Base-by-base conservation (phyloP, 805 yeast genomes). In the Suhomyces vadensis region DNA sequence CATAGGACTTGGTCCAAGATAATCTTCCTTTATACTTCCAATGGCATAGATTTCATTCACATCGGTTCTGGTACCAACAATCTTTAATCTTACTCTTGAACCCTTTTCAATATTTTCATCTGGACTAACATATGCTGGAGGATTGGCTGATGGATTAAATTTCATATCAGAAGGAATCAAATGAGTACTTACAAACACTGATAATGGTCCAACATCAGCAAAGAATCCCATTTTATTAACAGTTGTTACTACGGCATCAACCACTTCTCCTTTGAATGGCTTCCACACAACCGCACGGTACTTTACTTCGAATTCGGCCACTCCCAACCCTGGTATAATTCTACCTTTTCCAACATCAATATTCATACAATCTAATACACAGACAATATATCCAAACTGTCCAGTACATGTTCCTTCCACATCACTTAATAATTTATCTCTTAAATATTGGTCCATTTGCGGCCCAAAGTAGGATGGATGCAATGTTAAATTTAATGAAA, bases 381-480 rank as follows among this genome's bases (percentile, higher is more conserved):
- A 92, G 46, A 94, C 84, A 53, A 94, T 94, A 65, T 94, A 94
- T 10, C 99, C 99, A 72, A 94, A 94, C 66, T 94, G 96, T 57
- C 99, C 99, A 0, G 98, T 91, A 69, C 98, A 94, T 1, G 98
- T 90, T 20, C 99, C 99, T 69, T 94, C 99, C 35, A 94, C 99
- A 62, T 94, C 99, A 52, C 88, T 90, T 47, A 94, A 77, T 50
- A 94, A 76, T 65, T 92, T 91, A 60, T 90, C 87, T 61, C 95
- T 82, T 54, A 94, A 74, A 60, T 83, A 92, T 62, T 89, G 95
- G 67, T 87, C 90, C 98, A 94, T 94, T 56, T 91, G 95, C 3
- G 98, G 97, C 1, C 99, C 99, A 61, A 91, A 92, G 67, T 83
- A 94, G 25, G 98, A 90, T 42, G 99, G 99, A 67, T 92, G 99